Conservation (phyloP, 108 stramenopile genomes). For the Nitzschia inconspicua region DNA sequence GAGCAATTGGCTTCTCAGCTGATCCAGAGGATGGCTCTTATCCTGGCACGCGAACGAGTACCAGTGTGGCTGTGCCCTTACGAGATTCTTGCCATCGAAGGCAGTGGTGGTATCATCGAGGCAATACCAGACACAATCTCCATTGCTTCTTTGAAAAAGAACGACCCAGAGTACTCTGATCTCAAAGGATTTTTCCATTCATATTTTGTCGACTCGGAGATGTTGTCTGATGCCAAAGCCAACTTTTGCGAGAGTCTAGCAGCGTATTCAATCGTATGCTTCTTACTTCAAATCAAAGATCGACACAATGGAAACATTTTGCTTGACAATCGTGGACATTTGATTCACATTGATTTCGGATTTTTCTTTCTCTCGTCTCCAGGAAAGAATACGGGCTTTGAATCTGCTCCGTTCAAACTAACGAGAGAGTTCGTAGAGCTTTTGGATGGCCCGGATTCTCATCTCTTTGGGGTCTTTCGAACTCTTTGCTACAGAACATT, state of each 20-base stretch:
- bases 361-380: slow-evolving; percentile 93
- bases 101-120: slow-evolving; percentile 91
- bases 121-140: slow-evolving; percentile 94
- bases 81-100: slow-evolving; percentile 91
- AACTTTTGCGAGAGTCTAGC: slow-evolving; percentile 93
- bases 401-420: slow-evolving; percentile 97
- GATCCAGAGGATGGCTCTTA: slow-evolving; percentile 82
- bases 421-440: slow-evolving; percentile 90
- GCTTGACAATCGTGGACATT: slow-evolving; percentile 88
- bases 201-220: slow-evolving; percentile 67
- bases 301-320: slow-evolving; percentile 96
- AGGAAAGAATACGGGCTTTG: slow-evolving; percentile 93
- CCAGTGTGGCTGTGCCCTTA: slow-evolving; percentile 93
- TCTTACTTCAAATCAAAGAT: slow-evolving; percentile 97
- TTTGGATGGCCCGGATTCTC: slow-evolving; percentile 89
- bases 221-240: slow-evolving; percentile 71
- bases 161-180: slow-evolving; percentile 75
- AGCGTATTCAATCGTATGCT: slow-evolving; percentile 92
- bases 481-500: slow-evolving; percentile 87
- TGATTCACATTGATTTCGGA: slow-evolving; percentile 94
- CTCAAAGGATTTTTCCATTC: slow-evolving; percentile 82
- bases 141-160: slow-evolving; percentile 86
- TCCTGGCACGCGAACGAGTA: slow-evolving; percentile 82
- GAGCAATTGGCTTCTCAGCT: slow-evolving; percentile 94
- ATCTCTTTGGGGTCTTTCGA: slow-evolving; percentile 80